These are phyloP conservation scores for Tulasnella calospora DNA, from an alignment of 768 basidiomycete genomes.

Conservation along the genomic window DNA sequence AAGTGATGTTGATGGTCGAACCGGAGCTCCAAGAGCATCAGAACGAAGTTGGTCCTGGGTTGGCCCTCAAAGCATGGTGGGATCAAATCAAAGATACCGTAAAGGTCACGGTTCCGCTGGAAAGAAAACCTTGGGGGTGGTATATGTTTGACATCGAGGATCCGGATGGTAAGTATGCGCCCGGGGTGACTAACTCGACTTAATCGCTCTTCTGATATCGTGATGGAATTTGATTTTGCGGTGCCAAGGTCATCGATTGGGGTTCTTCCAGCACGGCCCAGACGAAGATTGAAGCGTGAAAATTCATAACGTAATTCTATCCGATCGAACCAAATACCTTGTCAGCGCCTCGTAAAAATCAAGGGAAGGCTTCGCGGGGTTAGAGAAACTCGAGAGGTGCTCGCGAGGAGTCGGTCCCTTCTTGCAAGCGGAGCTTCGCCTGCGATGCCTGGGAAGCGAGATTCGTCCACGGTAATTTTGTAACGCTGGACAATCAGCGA, in stretches of 20 bases:
- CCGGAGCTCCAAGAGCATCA: neutral
- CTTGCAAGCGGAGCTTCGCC: neutral
- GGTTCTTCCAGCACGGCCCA: constrained; percentile 5
- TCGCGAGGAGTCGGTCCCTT: constrained; percentile 11
- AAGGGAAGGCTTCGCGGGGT: constrained; percentile 14
- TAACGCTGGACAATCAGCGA: constrained; percentile 9
- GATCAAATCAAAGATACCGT: neutral
- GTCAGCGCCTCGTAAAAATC: neutral
- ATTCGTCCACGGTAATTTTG: constrained; percentile 1
- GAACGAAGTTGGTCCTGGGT: neutral
- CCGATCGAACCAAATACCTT: too few species aligned
- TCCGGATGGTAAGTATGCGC: neutral
- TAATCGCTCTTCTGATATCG: neutral
- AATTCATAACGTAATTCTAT: neutral
- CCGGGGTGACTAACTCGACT: neutral
- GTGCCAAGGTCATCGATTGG: neutral
- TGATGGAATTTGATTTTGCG: neutral
- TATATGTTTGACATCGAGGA: neutral
- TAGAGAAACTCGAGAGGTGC: neutral
- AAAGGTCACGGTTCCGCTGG: neutral
- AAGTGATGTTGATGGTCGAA: neutral
- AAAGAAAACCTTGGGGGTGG: neutral
- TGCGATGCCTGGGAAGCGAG: neutral
- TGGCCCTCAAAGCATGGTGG: neutral
- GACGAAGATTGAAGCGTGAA: neutral